A percentile compares a stretch with the other conserved stretches of the same genome.
Evolutionary conservation across 192 early-diverging fungal genomes (phyloP).

Genomic region (Borealophlyctis nickersoniae): DNA sequence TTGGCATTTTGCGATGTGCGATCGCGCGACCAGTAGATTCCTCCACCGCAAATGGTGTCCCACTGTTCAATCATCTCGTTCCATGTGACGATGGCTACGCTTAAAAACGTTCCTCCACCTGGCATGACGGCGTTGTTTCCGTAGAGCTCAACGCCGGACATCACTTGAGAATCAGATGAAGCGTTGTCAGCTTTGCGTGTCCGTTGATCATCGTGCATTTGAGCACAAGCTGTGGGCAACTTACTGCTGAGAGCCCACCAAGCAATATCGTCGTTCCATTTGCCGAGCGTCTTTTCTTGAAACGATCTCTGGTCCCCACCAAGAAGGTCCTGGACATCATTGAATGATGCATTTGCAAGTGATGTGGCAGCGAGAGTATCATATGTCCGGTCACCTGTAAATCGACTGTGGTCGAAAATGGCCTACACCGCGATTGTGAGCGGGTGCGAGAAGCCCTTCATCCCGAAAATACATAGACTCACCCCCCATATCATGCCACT

Average conservation of each 20-base stretch:
- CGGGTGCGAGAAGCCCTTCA: no score
- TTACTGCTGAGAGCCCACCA: slow-evolving; percentile 41
- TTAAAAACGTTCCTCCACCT: slow-evolving; percentile 21
- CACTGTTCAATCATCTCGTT: slow-evolving; percentile 39
- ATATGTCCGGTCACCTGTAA: slow-evolving; percentile 19
- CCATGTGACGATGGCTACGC: slow-evolving; percentile 29
- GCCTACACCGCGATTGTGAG: no score
- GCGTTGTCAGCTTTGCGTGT: no score
- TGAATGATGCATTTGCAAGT: slow-evolving; percentile 17
- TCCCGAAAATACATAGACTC: no score
- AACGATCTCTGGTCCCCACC: slow-evolving; percentile 13
- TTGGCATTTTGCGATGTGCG: slow-evolving; percentile 23
- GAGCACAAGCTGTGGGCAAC: no score
- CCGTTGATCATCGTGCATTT: no score
- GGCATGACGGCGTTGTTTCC: slow-evolving; percentile 22
- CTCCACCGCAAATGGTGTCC: slow-evolving; percentile 41
- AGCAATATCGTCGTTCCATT: slow-evolving; percentile 48
- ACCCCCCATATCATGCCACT: slow-evolving; percentile 29
- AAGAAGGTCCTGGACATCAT: slow-evolving; percentile 19
- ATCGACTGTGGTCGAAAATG: slow-evolving; percentile 21
- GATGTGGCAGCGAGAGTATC: slow-evolving; percentile 10
- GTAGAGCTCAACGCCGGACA: slow-evolving; percentile 34
- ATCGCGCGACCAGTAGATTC: slow-evolving; percentile 45
- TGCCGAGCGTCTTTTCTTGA: slow-evolving; percentile 19
- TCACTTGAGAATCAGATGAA: slow-evolving; percentile 1